These are phyloP conservation scores for Penicillium sclerotigenum DNA, from an alignment of 2,329 filamentous ascomycete genomes.

Conservation along the genomic window DNA sequence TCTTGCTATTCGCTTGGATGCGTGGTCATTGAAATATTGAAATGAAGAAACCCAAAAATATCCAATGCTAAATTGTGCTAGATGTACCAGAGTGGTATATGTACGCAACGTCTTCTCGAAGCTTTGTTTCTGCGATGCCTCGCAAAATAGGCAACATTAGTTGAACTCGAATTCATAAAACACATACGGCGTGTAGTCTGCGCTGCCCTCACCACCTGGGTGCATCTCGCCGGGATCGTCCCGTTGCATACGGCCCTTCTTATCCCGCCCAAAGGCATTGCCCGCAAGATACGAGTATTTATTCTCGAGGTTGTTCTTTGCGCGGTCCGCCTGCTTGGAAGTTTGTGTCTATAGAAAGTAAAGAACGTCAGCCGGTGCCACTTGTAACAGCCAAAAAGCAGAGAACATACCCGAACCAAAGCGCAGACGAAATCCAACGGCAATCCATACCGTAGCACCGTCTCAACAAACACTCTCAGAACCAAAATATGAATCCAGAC, in stretches of 20 bases:
- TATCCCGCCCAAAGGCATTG: constrained; percentile 90
- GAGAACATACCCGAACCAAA: constrained; percentile 69
- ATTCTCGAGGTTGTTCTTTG: constrained; percentile 73
- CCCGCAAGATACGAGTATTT: constrained; percentile 90
- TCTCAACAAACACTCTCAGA: constrained; percentile 92
- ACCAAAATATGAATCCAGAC: constrained; percentile 91
- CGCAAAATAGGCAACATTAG: constrained; percentile 30
- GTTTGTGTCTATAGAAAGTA: constrained; percentile 60
- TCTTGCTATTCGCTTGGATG: neutral
- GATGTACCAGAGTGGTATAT: constrained; percentile 24
- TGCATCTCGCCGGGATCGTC: constrained; percentile 90
- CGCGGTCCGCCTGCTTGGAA: constrained; percentile 75
- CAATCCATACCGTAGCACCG: constrained; percentile 90
- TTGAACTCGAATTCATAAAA: constrained; percentile 90
- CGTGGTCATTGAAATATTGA: neutral
- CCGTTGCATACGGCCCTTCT: constrained; percentile 86
- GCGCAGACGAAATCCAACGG: constrained; percentile 86
- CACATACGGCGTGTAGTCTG: constrained; percentile 92
- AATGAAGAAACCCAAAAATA: neutral
- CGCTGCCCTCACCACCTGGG: constrained; percentile 63
- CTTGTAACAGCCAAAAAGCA: neutral
- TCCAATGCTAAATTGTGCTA: constrained; percentile 20
- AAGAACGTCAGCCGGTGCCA: neutral
- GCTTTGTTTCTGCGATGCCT: neutral
- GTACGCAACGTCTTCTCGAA: constrained; percentile 15